Percentiles rank a stretch among this genome's conserved stretches.
These are phyloP conservation scores for Fraxinus nigra DNA, from an alignment of 305 asterid species.

Conservation along the genomic window DNA sequence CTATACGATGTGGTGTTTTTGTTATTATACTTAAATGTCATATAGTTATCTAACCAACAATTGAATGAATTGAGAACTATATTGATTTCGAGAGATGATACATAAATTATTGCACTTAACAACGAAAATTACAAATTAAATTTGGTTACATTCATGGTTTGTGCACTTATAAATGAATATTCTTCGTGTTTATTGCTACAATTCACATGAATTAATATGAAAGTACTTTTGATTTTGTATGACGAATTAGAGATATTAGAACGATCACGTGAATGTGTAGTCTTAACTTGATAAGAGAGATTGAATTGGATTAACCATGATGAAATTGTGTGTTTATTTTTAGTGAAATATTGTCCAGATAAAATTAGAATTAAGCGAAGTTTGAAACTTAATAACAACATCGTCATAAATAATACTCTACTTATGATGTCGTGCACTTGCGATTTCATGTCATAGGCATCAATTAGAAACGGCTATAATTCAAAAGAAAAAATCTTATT, in stretches of 20 bases:
- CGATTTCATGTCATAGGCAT: not conserved
- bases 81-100: too few species aligned
- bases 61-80: not conserved
- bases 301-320: not conserved
- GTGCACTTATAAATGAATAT: not conserved
- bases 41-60: not conserved
- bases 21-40: not conserved
- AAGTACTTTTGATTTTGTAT: too few species aligned
- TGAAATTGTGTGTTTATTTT: not conserved
- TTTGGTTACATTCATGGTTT: not conserved
- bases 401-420: too few species aligned
- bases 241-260: not conserved
- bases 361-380: too few species aligned
- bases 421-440: too few species aligned
- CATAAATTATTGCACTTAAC: not conserved
- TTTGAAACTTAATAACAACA: too few species aligned
- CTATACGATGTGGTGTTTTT: too few species aligned
- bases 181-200: not conserved
- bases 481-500: too few species aligned
- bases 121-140: too few species aligned
- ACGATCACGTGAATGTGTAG: not conserved
- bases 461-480: not conserved
- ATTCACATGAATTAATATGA: too few species aligned
- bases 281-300: too few species aligned
- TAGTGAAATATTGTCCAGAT: too few species aligned